Evolutionary conservation across 2,329 filamentous ascomycete genomes (phyloP).

Genomic region (Claviceps paspali): DNA sequence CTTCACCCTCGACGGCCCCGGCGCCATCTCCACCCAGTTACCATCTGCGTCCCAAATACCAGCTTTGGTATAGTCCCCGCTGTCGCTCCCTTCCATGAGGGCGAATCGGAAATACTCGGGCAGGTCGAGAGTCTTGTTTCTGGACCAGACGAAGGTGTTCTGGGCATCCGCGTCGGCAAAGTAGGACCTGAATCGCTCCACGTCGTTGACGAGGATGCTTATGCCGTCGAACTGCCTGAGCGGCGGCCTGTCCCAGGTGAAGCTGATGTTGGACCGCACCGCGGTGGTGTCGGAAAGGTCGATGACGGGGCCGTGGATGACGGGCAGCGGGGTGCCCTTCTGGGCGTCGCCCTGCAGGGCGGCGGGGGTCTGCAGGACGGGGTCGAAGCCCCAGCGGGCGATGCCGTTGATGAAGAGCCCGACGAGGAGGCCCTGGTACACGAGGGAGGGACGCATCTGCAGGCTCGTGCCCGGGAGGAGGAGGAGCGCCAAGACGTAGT

Average conservation of each 20-base stretch:
- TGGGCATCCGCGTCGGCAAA: conserved; percentile 36
- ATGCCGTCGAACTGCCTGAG: conserved; percentile 52
- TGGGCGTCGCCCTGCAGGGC: conserved; percentile 57
- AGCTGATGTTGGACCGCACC: conserved; percentile 49
- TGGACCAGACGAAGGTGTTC: conserved; percentile 42
- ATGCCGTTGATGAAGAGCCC: conserved; percentile 91
- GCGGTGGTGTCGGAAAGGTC: conserved; percentile 21
- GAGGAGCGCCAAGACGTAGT: conserved; percentile 81
- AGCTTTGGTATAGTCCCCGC: conserved; percentile 61
- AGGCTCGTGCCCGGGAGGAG: conserved; percentile 78
- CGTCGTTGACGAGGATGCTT: conserved; percentile 71
- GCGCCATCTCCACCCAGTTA: conserved; percentile 49
- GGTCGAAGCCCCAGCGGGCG: conserved; percentile 85
- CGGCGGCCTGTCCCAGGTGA: conserved; percentile 32
- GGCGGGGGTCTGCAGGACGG: conserved; percentile 67
- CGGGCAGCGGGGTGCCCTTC: conserved; percentile 45
- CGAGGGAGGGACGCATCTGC: conserved; percentile 67
- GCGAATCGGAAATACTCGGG: conserved; percentile 69
- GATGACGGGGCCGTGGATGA: conserved; percentile 31
- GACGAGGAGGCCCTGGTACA: conserved; percentile 81
- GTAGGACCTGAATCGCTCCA: conserved; percentile 64
- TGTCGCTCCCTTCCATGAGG: conserved; percentile 49
- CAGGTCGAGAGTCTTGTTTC: conserved; percentile 26
- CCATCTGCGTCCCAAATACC: conserved; percentile 52
- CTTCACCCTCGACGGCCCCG: conserved; percentile 39